Percentiles rank a stretch among this genome's conserved stretches.
These are phyloP conservation scores for Brettanomyces bruxellensis DNA, from an alignment of 805 yeast species.

Conservation along the genomic window DNA sequence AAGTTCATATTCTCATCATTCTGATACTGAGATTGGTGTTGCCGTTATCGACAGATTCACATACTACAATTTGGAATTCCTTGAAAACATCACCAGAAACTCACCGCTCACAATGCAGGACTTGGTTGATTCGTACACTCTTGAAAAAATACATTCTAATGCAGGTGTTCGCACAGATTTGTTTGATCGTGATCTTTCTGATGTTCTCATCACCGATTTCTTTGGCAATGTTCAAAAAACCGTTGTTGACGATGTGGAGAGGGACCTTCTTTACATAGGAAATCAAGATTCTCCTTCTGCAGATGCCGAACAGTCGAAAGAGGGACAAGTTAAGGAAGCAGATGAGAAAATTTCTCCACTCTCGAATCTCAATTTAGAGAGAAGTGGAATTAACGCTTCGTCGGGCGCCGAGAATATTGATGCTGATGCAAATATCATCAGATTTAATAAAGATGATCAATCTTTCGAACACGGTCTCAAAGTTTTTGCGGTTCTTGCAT, in stretches of 20 bases:
- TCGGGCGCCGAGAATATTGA: too few species aligned
- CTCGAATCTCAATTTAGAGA: not conserved
- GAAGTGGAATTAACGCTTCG: not conserved
- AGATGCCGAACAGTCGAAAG: not conserved
- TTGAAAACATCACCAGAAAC: conserved; percentile 70
- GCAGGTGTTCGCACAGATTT: conserved; percentile 89
- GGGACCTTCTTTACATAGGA: conserved; percentile 27
- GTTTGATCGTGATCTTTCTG: conserved; percentile 52
- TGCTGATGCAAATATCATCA: not conserved
- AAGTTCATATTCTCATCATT: conserved; percentile 89
- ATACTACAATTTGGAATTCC: conserved; percentile 77
- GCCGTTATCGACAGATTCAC: conserved; percentile 97
- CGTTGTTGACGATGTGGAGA: conserved; percentile 44
- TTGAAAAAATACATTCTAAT: conserved; percentile 78
- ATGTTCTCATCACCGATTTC: conserved; percentile 82
- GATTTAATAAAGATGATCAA: not conserved
- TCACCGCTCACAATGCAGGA: conserved; percentile 73
- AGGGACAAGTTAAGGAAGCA: not conserved
- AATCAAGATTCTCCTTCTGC: not conserved
- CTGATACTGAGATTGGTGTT: conserved; percentile 93
- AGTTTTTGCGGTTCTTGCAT: not conserved
- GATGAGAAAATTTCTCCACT: not conserved
- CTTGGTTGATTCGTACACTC: conserved; percentile 75
- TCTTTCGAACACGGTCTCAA: not conserved
- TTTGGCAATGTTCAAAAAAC: conserved; percentile 88